Base-by-base conservation (phyloP, 345 rosid species). In the Eucalyptus pauciflora region DNA sequence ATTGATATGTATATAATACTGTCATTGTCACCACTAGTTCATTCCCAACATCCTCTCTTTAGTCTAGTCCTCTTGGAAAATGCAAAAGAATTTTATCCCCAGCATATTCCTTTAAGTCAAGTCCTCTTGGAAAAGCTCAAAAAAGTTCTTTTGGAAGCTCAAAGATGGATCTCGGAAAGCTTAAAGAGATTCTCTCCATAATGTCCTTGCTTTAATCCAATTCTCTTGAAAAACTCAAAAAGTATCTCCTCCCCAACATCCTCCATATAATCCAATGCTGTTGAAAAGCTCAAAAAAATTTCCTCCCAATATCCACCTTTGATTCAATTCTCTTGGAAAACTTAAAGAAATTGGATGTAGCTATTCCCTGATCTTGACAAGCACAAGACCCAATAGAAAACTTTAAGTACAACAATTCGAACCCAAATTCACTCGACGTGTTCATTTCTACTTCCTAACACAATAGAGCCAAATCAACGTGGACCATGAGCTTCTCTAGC, bases 181-280 rank as follows among this genome's bases (percentile, higher is more conserved):
- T 60, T 27, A 60, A 12, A 60, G 67, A 60, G 8, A 1, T 60
- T 60, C n/a, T 13, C 31, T 60, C 31, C 67, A 0, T 27, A 27
- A 60, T 13, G 14, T 27, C 7, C 31, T 60, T 13, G 0, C 69
- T 27, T 64, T 64, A 64, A 27, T 60, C 69, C 69, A 60, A 7
- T n/a, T 27, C 16, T 62, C 33, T 62, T 62, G 17, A 29, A 62
- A 62, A 62, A 25, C 58, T 52, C 25, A 52, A 52, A 52, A 52
- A 1, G 0, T 10, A 0, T 27, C 25, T 18, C 58, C 58, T 52
- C 25, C 25, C 58, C 58, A 52, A 52, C 5, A 0, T 29, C 33
- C 16, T 62, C 4, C 16, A 0, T 62, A 27, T 62, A 3, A 62
- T 62, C 15, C 16, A 60, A 4, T 27, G 2, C 18, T 2, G 9